phyloP scores from a whole-genome alignment of 805 yeast species.

The Ogataea ramenticola region DNA sequence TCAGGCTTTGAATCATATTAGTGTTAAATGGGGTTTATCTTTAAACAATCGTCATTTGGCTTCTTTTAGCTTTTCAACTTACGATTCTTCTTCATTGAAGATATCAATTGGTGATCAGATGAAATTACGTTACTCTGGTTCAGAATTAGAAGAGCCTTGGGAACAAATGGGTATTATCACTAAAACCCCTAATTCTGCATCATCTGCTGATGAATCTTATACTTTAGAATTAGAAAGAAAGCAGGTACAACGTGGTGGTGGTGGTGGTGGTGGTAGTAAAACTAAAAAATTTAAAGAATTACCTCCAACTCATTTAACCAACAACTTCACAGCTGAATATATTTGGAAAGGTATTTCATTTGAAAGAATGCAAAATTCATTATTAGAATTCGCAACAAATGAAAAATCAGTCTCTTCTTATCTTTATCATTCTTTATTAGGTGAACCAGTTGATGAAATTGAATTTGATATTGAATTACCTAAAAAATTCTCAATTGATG shows the following conservation, averaged over 20 bases:
- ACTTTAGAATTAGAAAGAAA: conserved; percentile 67
- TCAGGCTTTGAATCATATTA: conserved; percentile 65
- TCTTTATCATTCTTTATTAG: conserved; percentile 71
- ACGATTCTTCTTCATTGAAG: conserved; percentile 57
- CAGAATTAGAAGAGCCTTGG: conserved; percentile 53
- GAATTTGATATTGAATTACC: conserved; percentile 61
- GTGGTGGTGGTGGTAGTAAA: too few relatives aligned
- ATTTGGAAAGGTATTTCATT: conserved; percentile 86
- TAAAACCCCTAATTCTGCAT: conserved; percentile 53
- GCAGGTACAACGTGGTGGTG: too few relatives aligned
- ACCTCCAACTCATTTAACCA: conserved; percentile 54
- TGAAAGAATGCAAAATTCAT: conserved; percentile 76
- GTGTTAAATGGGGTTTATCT: conserved; percentile 68
- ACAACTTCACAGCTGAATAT: conserved; percentile 76
- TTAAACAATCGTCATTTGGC: conserved; percentile 60
- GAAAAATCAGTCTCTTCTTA: conserved; percentile 64
- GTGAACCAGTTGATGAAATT: conserved; percentile 64
- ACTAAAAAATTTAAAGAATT: too few relatives aligned
- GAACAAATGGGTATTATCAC: conserved; percentile 65
- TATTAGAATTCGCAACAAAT: conserved; percentile 63
- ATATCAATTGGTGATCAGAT: conserved; percentile 85
- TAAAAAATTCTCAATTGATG: conserved; percentile 50
- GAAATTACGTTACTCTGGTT: conserved; percentile 55
- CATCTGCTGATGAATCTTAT: conserved; percentile 46
- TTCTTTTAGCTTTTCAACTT: conserved; percentile 59